Evolutionary conservation across 352 stramenopile genomes (phyloP), one percentile per base, ranked within the genome.

Genomic region (Phytophthora aleatoria): DNA sequence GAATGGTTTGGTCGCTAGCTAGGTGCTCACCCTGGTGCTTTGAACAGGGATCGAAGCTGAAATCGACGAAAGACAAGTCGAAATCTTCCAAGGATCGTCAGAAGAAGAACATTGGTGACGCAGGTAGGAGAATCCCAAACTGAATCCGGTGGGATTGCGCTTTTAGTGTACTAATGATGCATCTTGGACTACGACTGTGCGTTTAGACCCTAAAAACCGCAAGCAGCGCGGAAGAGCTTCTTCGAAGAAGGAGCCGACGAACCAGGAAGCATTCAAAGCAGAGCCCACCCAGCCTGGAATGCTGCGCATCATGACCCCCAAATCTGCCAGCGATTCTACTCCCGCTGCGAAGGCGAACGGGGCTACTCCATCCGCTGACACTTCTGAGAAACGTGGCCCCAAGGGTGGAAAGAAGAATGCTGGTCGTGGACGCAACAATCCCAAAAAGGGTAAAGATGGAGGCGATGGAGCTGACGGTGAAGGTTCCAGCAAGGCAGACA

Each of bases 291-390:
- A 85, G 44, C 79, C 79, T 41, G 83, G 80, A 2, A 67, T 69
- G 54, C 38, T 90, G 16, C 77, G 74, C 30, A 89, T 90, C 28
- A 89, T 90, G 81, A 61, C 71, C 3, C 62, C 69, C 5, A 87
- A 81, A 55, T 42, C 53, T 61, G 39, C 42, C 20, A 39, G n/a
- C 28, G 55, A 66, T 48, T 28, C 53, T 48, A 42, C 42, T 27
- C 13, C 59, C 20, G 45, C 47, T 55, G 30, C n/a, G 6, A 69
- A 53, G 26, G 10, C 26, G 7, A 68, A 67, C 41, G 61, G 53
- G 12, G 52, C 56, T 50, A 30, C 65, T 28, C 38, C 15, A 31
- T 60, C 55, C 33, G 27, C 33, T 1, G 52, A 71, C 38, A 44
- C 54, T 50, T n/a, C 51, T 20, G 69, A 77, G 31, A 77, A 71